A percentile compares a stretch with the other conserved stretches of the same genome.
These are phyloP conservation scores for Didymosphaeria variabile DNA, from an alignment of 2,329 filamentous ascomycete species.

Conservation along the genomic window DNA sequence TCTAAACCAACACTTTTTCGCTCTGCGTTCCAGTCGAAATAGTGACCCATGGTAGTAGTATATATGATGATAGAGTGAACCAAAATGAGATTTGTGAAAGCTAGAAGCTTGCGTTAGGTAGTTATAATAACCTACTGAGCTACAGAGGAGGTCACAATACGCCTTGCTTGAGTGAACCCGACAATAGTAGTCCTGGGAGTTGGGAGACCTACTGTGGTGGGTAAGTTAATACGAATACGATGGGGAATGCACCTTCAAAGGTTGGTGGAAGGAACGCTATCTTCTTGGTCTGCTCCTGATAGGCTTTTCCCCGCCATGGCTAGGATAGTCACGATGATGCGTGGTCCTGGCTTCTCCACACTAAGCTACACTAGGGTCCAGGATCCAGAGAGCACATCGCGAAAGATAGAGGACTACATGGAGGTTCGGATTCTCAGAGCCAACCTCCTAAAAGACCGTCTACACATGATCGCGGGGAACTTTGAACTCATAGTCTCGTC, in stretches of 20 bases:
- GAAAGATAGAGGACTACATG: background rate
- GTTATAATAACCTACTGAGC: background rate
- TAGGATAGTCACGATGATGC: background rate
- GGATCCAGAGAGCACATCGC: background rate
- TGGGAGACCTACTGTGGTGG: background rate
- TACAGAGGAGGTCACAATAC: too few species aligned
- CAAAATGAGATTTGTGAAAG: background rate
- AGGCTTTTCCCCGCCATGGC: background rate
- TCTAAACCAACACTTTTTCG: background rate
- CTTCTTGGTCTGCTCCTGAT: background rate
- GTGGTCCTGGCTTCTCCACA: background rate
- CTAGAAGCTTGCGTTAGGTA: background rate
- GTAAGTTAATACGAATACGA: background rate
- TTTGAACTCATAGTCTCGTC: constrained; percentile 13
- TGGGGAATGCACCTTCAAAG: background rate
- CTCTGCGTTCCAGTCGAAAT: background rate
- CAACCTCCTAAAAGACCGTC: background rate
- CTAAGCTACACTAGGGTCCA: background rate
- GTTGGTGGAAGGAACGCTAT: background rate
- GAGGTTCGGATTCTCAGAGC: background rate
- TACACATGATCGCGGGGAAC: constrained; percentile 14
- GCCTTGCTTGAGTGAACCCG: too few species aligned
- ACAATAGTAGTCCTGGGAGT: background rate
- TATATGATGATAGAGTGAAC: background rate
- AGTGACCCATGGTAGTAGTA: background rate